These are phyloP conservation scores for Amaranthus palmeri DNA, from an alignment of 148 eudicot genomes.

Conservation along the genomic window DNA sequence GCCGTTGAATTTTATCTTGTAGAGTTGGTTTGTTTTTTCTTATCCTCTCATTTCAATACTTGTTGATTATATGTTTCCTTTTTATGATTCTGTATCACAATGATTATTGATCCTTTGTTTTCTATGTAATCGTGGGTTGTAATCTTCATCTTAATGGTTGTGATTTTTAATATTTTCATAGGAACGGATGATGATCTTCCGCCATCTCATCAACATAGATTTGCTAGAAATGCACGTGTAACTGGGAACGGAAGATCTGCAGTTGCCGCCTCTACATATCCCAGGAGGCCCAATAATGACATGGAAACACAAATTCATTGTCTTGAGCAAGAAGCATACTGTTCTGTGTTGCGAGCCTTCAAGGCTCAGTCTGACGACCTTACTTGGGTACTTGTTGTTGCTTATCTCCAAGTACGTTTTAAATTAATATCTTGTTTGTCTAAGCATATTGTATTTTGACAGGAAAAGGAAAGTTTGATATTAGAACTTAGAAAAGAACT, in stretches of 20 bases:
- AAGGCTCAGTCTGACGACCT: conserved; percentile 89
- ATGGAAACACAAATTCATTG: conserved; percentile 82
- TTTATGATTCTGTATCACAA: too few relatives aligned
- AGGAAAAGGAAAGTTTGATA: conserved; percentile 90
- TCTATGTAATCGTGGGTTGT: not conserved
- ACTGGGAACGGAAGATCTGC: conserved; percentile 69
- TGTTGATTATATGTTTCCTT: not conserved
- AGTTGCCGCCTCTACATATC: conserved; percentile 40
- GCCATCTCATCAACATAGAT: conserved; percentile 80
- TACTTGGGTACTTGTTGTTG: conserved; percentile 59
- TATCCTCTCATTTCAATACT: not conserved
- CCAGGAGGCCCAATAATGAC: conserved; percentile 51
- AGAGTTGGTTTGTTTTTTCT: not conserved
- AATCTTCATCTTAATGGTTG: not conserved
- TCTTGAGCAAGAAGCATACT: conserved; percentile 86
- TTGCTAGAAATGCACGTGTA: conserved; percentile 53
- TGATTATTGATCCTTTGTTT: not conserved
- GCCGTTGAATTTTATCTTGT: not conserved
- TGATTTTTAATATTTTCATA: conserved; percentile 23
- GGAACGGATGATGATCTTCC: conserved; percentile 94
- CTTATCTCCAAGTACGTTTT: conserved; percentile 1
- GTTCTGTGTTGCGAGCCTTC: conserved; percentile 74
- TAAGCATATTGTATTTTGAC: conserved; percentile 1
- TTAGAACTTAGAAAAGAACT: conserved; percentile 90
- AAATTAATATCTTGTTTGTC: conserved; percentile 8